Base-by-base conservation (phyloP, 2,329 filamentous ascomycete genomes). In the Exophiala lecanii-corni region DNA sequence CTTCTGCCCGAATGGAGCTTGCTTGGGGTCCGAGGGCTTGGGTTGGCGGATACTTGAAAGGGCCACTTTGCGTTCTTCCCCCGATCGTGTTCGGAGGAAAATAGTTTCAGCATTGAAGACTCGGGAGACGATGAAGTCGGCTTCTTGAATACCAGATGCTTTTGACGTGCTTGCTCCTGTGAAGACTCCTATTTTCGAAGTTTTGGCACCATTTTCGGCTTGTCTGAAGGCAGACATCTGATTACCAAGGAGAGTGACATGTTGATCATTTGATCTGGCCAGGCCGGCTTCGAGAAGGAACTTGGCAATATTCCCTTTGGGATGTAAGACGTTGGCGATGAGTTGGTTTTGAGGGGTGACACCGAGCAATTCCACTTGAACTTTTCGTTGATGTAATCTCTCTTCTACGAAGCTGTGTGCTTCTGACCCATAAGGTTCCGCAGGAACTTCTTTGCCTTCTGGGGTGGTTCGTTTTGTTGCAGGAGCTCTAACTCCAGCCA, bases 11-110 rank as follows among this genome's bases (percentile, higher is more conserved):
- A 91, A 98, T 0, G 89, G 88, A 30, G 86, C 78, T 66, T 97
- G 91, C 44, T 87, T 84, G 15, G 86, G 78, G 63, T 97, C 91
- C 36, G 81, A 84, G 2, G 85, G 78, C 60, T 94, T 89, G n/a
- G 92, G 92, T 44, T 92, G 91, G 50, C 92, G 83, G 47, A 97
- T 79, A 62, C 91, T 97, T 73, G 88, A 95, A 46, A 98, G 73
- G 64, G 83, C 94, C 63, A 97, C 82, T 58, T 89, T 82, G 75
- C 89, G 94, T 70, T 98, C 92, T 3, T 71, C 73, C 5, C 89
- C 89, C 34, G 81, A 72, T 74, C 94, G 94, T 66, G 82, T 88
- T 50, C 88, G 83, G 40, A 97, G 75, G 57, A 88, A 83, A 39
- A 98, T 76, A 1, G 89, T 94, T 63, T 98, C 92, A 16, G 89